Percentiles rank a stretch among this genome's conserved stretches.
phyloP scores from a whole-genome alignment of 345 rosid species.

The Sisymbrium altissimum region DNA sequence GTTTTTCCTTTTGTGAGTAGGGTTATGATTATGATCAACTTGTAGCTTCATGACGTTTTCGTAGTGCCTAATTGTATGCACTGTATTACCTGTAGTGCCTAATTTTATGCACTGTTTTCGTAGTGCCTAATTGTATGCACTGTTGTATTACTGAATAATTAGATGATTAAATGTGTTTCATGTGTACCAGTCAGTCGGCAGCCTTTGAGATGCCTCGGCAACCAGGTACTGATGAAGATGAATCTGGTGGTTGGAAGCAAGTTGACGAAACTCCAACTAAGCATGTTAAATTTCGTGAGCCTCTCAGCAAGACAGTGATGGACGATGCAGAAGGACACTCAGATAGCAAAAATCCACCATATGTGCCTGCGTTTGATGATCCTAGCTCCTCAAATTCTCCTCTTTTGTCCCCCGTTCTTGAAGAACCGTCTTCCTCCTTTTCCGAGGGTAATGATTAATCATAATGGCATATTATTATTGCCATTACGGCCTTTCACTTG shows the following conservation, averaged over 20 bases:
- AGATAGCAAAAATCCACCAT: conserved; percentile 53
- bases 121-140: conserved; percentile 10
- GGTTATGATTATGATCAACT: neutral
- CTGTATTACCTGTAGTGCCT: neutral
- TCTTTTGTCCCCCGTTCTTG: conserved; percentile 70
- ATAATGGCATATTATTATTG: conserved; percentile 5
- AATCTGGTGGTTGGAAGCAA: conserved; percentile 13
- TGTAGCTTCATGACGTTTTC: conserved; percentile 6
- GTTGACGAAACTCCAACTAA: conserved; percentile 29
- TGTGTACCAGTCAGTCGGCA: conserved; percentile 19
- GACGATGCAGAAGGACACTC: conserved; percentile 53
- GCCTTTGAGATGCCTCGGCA: conserved; percentile 13
- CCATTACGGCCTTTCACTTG: conserved; percentile 2
- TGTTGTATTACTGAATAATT: neutral
- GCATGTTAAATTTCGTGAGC: conserved; percentile 73
- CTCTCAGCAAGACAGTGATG: conserved; percentile 58
- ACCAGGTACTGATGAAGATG: conserved; percentile 9
- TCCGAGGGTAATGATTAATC: conserved; percentile 64
- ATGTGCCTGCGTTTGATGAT: conserved; percentile 50
- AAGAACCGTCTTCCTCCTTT: conserved; percentile 83
- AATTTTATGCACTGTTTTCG: conserved; percentile 5
- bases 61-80: conserved; percentile 8
- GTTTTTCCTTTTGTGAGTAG: neutral
- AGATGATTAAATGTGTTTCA: neutral
- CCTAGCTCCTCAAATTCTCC: conserved; percentile 65